Evolutionary conservation across 129 eudicot genomes (phyloP).

Genomic region (Chrysanthemum seticuspe): DNA sequence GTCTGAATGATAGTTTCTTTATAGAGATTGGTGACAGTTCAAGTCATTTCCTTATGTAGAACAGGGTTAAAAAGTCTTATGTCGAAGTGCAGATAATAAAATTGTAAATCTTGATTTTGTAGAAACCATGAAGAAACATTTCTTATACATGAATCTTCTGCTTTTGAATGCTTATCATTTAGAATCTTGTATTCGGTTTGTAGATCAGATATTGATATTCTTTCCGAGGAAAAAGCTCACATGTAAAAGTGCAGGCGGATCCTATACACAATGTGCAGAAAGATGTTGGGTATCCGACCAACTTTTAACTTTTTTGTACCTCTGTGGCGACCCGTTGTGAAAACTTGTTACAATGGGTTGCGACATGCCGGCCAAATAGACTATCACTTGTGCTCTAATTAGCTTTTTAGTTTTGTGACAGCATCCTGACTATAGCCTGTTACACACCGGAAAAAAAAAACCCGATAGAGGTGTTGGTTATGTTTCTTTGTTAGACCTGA

Average conservation of each 20-base stretch:
- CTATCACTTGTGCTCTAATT: no score
- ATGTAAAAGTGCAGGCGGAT: no score
- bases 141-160: not conserved
- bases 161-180: not conserved
- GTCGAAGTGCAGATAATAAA: slow-evolving; percentile 19
- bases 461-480: no score
- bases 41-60: slow-evolving; percentile 12
- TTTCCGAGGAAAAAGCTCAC: no score
- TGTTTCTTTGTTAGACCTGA: no score
- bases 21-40: slow-evolving; percentile 15
- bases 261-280: no score
- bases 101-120: slow-evolving; percentile 20
- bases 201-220: not conserved
- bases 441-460: no score
- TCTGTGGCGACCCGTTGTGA: no score
- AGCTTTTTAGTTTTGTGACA: no score
- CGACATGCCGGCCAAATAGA: no score
- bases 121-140: not conserved
- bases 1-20: not conserved
- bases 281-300: slow-evolving; percentile 90
- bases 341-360: no score
- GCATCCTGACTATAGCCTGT: no score
- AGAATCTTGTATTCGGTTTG: slow-evolving; percentile 3
- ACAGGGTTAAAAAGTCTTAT: not conserved
- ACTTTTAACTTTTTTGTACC: slow-evolving; percentile 54